phyloP scores from a whole-genome alignment of 805 yeast species.

The Cyberlindnera meyerae region DNA sequence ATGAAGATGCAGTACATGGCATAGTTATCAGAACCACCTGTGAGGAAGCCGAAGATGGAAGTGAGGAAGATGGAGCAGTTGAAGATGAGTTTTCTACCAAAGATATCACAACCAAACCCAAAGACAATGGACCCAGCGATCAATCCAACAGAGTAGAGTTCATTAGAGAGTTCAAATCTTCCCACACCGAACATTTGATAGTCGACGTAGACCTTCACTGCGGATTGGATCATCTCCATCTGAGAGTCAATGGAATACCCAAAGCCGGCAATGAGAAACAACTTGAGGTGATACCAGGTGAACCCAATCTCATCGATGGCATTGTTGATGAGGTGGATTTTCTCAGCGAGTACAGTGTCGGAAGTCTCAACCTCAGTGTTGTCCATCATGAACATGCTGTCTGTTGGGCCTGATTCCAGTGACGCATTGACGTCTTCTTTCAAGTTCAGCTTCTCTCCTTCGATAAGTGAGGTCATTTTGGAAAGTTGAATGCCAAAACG shows the following conservation, averaged over 20 bases:
- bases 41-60: conserved; percentile 42
- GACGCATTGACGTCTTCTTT: too few relatives aligned
- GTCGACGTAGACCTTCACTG: conserved; percentile 42
- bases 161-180: conserved; percentile 38
- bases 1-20: conserved; percentile 46
- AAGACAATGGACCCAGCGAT: conserved; percentile 44
- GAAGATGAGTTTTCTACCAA: conserved; percentile 48
- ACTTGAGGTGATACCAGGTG: conserved; percentile 45
- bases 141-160: conserved; percentile 44
- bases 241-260: conserved; percentile 51
- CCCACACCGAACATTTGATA: conserved; percentile 37
- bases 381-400: conserved; percentile 6
- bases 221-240: conserved; percentile 41
- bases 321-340: conserved; percentile 43
- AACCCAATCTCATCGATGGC: conserved; percentile 60
- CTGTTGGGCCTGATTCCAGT: too few relatives aligned
- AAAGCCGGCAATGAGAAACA: conserved; percentile 45
- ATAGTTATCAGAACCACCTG: conserved; percentile 44
- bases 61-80: conserved; percentile 41
- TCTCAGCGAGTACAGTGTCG: conserved; percentile 24
- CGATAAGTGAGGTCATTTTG: too few relatives aligned
- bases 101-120: conserved; percentile 47
- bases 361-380: conserved; percentile 27
- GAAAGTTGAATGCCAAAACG: too few relatives aligned
- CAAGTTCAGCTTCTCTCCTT: too few relatives aligned